Base-by-base conservation (phyloP, 2,329 filamentous ascomycete species). In the Aspergillus versicolor region DNA sequence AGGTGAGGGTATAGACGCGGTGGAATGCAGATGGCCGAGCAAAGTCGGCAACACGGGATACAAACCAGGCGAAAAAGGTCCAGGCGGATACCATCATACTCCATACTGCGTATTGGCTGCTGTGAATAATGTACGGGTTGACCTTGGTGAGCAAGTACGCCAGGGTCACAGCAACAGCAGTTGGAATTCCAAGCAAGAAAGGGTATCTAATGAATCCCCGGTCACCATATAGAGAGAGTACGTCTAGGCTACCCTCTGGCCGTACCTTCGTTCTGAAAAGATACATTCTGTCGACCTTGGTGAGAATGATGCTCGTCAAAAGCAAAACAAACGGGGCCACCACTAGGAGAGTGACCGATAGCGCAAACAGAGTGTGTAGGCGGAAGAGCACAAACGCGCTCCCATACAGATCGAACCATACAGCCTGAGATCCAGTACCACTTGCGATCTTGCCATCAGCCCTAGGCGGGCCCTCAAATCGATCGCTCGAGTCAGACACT, bases 351-450 rank as follows among this genome's bases (percentile, higher is more conserved):
- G 90, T 89, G 27, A 97, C 82, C 5, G 91, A 92, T 76, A 94
- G 86, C 3, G 91, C 92, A 74, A 97, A 97, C 56, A 97, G 82
- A 7, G 90, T 92, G 61, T 89, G 85, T 40, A 97, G 81, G 46
- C 84, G 82, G 69, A 97, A 90, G 2, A 96, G 81, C 15, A 88
- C 90, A 72, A 97, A 92, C 1, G 81, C 81, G 54, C 81, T 83
- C 43, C 93, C 94, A 63, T 96, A 93, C 7, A 97, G 75, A 69
- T 97, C 94, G 69, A 97, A 97, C 91, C 92, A 99, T 13, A 97
- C 91, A 30, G 87, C 90, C 58, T 84, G 80, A 15, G 82, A 86
- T 5, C 86, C 86, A 37, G 77, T 80, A 9, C 90, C 89, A 60
- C 87, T 89, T 61, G 84, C 81, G 2, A 88, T 83, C 65, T 87